Percentiles rank a stretch among this genome's conserved stretches.
Conservation (phyloP, 257 asterid species). For the Rhazya stricta region DNA sequence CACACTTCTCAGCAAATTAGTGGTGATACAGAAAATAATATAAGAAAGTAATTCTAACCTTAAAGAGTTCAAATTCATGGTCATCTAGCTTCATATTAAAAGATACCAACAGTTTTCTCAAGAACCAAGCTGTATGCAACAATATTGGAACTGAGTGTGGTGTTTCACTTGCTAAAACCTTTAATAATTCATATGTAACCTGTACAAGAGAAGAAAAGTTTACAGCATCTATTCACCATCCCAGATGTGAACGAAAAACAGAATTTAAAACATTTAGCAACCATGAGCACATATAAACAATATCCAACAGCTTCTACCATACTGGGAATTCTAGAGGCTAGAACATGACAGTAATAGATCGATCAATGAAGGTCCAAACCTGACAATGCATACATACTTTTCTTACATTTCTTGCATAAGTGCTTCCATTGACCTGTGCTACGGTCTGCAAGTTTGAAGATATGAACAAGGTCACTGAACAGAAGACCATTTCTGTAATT, state of each 20-base stretch:
- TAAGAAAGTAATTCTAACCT: conserved; percentile 8
- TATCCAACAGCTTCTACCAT: not conserved
- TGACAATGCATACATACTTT: conserved; percentile 7
- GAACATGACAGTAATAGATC: not conserved
- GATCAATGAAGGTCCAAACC: not conserved
- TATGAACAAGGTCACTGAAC: not conserved
- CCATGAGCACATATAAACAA: not conserved
- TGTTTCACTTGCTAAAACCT: conserved; percentile 17
- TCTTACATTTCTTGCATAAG: not conserved
- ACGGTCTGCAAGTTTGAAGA: conserved; percentile 4
- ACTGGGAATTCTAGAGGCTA: not conserved
- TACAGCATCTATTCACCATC: not conserved
- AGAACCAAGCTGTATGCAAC: conserved; percentile 18
- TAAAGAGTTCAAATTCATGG: conserved; percentile 9
- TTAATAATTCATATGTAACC: conserved; percentile 10
- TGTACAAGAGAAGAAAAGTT: conserved; percentile 2
- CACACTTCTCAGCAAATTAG: not conserved
- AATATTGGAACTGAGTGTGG: conserved; percentile 7
- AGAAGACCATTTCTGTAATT: not conserved
- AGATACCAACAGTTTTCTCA: conserved; percentile 17
- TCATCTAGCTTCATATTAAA: conserved; percentile 13
- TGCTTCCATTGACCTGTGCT: conserved; percentile 3
- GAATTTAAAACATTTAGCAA: not conserved
- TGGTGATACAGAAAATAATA: not conserved
- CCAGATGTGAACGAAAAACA: not conserved